Evolutionary conservation across 805 yeast genomes (phyloP).

Genomic region (Jamesozyma hellenica): DNA sequence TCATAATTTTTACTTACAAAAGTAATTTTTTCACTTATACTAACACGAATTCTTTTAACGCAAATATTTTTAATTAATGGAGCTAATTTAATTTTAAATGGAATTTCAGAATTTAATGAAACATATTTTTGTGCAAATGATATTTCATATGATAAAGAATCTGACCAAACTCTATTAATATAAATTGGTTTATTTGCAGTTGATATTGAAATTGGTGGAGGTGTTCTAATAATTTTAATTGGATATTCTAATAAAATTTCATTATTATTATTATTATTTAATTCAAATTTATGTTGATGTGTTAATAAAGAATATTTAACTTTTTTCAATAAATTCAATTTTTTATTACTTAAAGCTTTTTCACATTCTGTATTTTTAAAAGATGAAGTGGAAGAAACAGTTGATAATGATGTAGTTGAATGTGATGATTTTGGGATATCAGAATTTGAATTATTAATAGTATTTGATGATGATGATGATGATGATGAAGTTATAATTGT

Average conservation of each 20-base stretch:
- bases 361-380: slow-evolving; percentile 9
- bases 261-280: neutral
- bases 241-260: slow-evolving; percentile 26
- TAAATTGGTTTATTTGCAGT: slow-evolving; percentile 61
- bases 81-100: slow-evolving; percentile 51
- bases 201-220: slow-evolving; percentile 32
- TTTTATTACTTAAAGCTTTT: slow-evolving; percentile 1
- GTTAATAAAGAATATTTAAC: slow-evolving; percentile 17
- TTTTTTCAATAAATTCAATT: slow-evolving; percentile 16
- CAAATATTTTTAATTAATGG: slow-evolving; percentile 57
- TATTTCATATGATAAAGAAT: slow-evolving; percentile 58
- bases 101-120: slow-evolving; percentile 51
- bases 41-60: slow-evolving; percentile 55
- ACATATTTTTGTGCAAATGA: slow-evolving; percentile 64
- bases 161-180: slow-evolving; percentile 69
- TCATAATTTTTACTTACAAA: slow-evolving; percentile 50
- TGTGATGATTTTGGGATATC: neutral
- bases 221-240: slow-evolving; percentile 33
- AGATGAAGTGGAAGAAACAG: slow-evolving; percentile 1
- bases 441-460: neutral
- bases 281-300: slow-evolving; percentile 3
- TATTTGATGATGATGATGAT: neutral
- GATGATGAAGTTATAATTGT: neutral
- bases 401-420: neutral
- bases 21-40: slow-evolving; percentile 56